Evolutionary conservation across 495 filamentous ascomycete genomes (phyloP).

Genomic region (Gamarada debralockiae): DNA sequence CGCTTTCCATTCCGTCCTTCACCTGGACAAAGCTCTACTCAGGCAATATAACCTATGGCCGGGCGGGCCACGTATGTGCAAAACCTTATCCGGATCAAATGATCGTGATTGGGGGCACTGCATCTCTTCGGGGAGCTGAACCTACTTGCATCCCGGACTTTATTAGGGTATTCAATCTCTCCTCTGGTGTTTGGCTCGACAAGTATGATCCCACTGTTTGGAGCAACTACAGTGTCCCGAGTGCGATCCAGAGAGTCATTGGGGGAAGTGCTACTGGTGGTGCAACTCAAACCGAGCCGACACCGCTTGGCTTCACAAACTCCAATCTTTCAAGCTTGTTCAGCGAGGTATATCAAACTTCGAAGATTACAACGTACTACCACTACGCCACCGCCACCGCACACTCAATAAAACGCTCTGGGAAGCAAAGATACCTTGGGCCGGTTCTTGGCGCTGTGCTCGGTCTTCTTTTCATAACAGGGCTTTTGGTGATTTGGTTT

Average conservation of each 20-base stretch:
- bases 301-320: constrained; percentile 47
- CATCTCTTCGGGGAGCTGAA: constrained; percentile 12
- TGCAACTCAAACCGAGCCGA: constrained; percentile 40
- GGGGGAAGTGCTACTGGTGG: constrained; percentile 57
- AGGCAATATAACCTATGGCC: constrained; percentile 42
- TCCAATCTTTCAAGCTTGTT: constrained; percentile 50
- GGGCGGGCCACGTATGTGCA: constrained; percentile 62
- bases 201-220: constrained; percentile 56
- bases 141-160: constrained; percentile 45
- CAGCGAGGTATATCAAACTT: constrained; percentile 45
- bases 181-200: constrained; percentile 48
- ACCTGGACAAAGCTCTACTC: constrained; percentile 60
- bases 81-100: constrained; percentile 70
- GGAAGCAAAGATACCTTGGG: constrained; percentile 41
- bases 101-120: constrained; percentile 60
- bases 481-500: no score
- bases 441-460: constrained; percentile 65
- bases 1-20: constrained; percentile 74
- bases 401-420: constrained; percentile 38
- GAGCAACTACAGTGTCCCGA: constrained; percentile 58
- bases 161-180: constrained; percentile 62
- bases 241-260: constrained; percentile 50
- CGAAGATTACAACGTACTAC: constrained; percentile 46
- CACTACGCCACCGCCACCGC: no score
- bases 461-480: constrained; percentile 49